These are phyloP conservation scores for Verticillium klebahnii DNA, from an alignment of 2,329 filamentous ascomycete species.

Conservation along the genomic window DNA sequence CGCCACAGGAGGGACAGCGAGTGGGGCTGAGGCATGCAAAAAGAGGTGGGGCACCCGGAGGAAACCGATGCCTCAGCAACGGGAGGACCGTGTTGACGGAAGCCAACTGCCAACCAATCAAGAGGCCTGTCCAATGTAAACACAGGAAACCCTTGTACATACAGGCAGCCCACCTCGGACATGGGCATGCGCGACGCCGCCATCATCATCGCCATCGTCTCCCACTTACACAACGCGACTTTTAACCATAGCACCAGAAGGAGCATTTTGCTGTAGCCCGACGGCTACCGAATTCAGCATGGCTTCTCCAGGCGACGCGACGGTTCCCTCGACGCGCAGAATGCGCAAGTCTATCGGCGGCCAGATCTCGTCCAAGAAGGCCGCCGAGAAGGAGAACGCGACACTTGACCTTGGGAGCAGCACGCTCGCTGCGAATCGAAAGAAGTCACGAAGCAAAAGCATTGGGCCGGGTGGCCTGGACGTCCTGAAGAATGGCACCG, in stretches of 20 bases:
- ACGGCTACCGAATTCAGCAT: conserved; percentile 19
- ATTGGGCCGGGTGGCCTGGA: conserved; percentile 89
- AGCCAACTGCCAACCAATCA: conserved; percentile 4
- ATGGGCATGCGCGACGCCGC: conserved; percentile 16
- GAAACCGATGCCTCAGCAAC: conserved; percentile 11
- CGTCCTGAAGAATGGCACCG: conserved; percentile 68
- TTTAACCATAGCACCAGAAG: conserved; percentile 9
- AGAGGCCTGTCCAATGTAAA: neutral
- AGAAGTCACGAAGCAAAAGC: conserved; percentile 89
- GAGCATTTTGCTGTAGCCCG: conserved; percentile 5
- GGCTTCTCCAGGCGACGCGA: conserved; percentile 36
- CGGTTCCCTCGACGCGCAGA: conserved; percentile 52
- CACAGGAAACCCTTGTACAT: conserved; percentile 10
- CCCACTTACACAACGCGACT: conserved; percentile 6
- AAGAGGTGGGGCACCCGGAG: conserved; percentile 1
- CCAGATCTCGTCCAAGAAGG: conserved; percentile 4
- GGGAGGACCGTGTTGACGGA: conserved; percentile 10
- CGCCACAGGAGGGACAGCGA: neutral
- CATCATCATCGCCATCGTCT: conserved; percentile 7
- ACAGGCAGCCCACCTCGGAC: conserved; percentile 12
- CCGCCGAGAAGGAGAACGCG: conserved; percentile 73
- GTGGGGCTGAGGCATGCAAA: neutral
- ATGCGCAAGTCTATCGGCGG: conserved; percentile 67
- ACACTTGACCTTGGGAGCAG: conserved; percentile 58
- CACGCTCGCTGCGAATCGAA: conserved; percentile 46